Conservation (phyloP, 306 rosid species). For the Trichosanthes cucumerina region DNA sequence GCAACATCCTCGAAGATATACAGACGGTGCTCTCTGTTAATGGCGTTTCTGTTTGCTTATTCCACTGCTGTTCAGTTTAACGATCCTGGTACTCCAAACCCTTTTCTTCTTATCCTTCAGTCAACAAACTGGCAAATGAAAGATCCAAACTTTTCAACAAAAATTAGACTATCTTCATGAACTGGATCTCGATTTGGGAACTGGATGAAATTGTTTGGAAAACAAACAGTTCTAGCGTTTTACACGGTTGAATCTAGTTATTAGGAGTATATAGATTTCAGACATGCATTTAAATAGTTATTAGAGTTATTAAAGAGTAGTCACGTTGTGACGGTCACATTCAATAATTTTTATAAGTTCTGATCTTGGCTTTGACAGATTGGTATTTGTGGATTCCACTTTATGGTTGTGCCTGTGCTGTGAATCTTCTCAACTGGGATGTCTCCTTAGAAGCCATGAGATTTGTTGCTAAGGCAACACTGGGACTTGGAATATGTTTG, state of each 20-base stretch:
- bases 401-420: conserved; percentile 37
- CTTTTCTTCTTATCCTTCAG: not conserved
- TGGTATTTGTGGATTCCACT: conserved; percentile 78
- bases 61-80: conserved; percentile 57
- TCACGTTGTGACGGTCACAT: not conserved
- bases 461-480: conserved; percentile 18
- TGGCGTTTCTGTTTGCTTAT: conserved; percentile 56
- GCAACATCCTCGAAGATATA: conserved; percentile 20
- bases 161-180: not conserved
- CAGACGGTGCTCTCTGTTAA: conserved; percentile 30
- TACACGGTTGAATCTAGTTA: too few relatives aligned
- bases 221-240: too few relatives aligned
- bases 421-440: conserved; percentile 37
- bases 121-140: not conserved
- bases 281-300: not conserved
- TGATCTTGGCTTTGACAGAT: conserved; percentile 19
- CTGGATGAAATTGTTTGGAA: not conserved
- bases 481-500: conserved; percentile 32
- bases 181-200: not conserved
- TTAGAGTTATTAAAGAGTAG: not conserved
- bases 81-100: conserved; percentile 34
- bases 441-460: conserved; percentile 16
- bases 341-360: not conserved
- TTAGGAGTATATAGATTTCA: not conserved
- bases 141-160: not conserved